Evolutionary conservation across 2,329 filamentous ascomycete species (phyloP).

Genomic region (Reticulascus tulasneorum): DNA sequence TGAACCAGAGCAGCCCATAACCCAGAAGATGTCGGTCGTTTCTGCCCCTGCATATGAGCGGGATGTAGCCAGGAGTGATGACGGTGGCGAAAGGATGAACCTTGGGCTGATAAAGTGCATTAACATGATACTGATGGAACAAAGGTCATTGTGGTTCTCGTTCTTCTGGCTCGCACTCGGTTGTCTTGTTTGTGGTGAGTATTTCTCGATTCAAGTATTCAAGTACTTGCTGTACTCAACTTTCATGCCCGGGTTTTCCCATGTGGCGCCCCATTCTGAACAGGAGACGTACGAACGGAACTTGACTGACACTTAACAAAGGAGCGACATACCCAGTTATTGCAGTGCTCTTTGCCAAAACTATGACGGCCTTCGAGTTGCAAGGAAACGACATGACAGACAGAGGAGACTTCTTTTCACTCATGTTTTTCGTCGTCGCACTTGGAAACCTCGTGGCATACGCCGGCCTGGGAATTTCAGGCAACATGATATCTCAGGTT

Average conservation of each 20-base stretch:
- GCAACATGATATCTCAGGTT: conserved; percentile 32
- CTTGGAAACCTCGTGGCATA: conserved; percentile 42
- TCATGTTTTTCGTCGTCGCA: conserved; percentile 55
- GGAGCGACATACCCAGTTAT: conserved; percentile 36
- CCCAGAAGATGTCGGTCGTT: conserved; percentile 1
- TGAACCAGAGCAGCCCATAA: conserved; percentile 20
- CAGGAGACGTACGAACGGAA: too few relatives aligned
- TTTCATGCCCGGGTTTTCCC: too few relatives aligned
- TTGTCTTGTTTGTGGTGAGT: conserved; percentile 23
- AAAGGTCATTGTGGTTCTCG: conserved; percentile 21
- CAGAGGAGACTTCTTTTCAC: conserved; percentile 45
- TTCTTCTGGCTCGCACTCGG: conserved; percentile 17
- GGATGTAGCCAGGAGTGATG: too few relatives aligned
- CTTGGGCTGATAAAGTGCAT: conserved; percentile 25
- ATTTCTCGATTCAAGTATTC: too few relatives aligned
- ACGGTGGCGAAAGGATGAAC: too few relatives aligned
- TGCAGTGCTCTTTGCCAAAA: conserved; percentile 34
- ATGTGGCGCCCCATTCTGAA: too few relatives aligned
- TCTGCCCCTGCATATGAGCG: not conserved
- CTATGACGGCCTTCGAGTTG: conserved; percentile 33
- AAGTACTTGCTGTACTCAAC: too few relatives aligned
- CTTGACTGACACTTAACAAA: conserved; percentile 9
- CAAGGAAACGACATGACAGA: conserved; percentile 18
- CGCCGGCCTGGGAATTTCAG: conserved; percentile 29
- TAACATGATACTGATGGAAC: conserved; percentile 25